A percentile compares a stretch with the other conserved stretches of the same genome.
Conservation (phyloP, 352 stramenopile genomes). For the Phytophthora meadii region DNA sequence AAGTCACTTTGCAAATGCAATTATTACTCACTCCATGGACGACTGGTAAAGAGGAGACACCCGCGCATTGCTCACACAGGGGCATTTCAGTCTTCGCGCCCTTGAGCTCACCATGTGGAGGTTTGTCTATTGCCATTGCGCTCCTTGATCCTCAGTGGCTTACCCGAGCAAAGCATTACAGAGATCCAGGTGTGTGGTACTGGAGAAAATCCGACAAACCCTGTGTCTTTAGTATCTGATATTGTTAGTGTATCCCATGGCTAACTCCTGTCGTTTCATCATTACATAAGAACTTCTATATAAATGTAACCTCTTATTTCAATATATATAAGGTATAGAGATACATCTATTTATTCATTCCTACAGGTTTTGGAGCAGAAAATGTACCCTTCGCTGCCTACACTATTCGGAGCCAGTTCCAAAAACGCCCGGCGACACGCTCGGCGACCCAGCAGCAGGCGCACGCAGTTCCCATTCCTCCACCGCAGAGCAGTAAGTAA, state of each 20-base stretch:
- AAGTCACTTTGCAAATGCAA: background rate
- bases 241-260: too few species aligned
- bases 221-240: too few species aligned
- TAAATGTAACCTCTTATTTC: background rate
- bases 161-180: too few species aligned
- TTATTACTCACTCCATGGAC: slow-evolving; percentile 10
- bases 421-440: slow-evolving; percentile 22
- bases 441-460: slow-evolving; percentile 15
- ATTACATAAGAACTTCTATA: background rate
- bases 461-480: slow-evolving; percentile 34
- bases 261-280: background rate
- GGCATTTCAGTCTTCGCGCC: slow-evolving; percentile 7
- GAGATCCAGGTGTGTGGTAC: too few species aligned
- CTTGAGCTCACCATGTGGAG: slow-evolving; percentile 5
- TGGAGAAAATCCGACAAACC: too few species aligned
- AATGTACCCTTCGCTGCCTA: slow-evolving; percentile 28
- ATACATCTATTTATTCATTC: too few species aligned
- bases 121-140: slow-evolving; percentile 1
- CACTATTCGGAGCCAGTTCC: slow-evolving; percentile 32
- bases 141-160: background rate
- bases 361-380: slow-evolving; percentile 13
- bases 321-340: too few species aligned
- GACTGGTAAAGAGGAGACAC: slow-evolving; percentile 15
- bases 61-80: slow-evolving; percentile 14
- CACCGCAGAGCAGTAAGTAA: background rate